Percentiles rank a stretch among this genome's conserved stretches.
phyloP scores from a whole-genome alignment of 2,329 filamentous ascomycete species.

The Botrytis deweyae region DNA sequence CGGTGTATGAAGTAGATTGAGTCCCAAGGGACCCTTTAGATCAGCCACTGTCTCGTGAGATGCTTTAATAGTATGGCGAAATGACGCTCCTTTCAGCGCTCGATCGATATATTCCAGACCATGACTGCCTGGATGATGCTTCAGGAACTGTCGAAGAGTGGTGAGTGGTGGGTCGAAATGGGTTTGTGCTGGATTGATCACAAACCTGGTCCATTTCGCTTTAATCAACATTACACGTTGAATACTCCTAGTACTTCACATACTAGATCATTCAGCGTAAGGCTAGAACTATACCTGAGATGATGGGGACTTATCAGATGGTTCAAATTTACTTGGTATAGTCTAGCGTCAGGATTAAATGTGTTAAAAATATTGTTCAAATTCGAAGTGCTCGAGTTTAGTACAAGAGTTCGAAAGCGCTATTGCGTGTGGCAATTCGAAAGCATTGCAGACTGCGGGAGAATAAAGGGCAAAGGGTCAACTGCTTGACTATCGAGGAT shows the following conservation, averaged over 20 bases:
- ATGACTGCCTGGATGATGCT: background rate
- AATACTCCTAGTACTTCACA: background rate
- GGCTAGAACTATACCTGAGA: background rate
- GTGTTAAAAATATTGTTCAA: too few relatives aligned
- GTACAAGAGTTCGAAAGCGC: too few relatives aligned
- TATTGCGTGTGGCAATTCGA: background rate
- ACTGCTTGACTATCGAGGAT: background rate
- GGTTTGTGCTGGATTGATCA: background rate
- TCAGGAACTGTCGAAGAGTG: background rate
- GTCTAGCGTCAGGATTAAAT: too few relatives aligned
- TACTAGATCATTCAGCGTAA: background rate
- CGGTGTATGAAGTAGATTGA: slow-evolving; percentile 26
- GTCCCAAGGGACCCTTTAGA: slow-evolving; percentile 27
- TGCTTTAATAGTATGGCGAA: background rate
- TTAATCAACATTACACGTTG: background rate
- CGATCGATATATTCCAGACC: background rate
- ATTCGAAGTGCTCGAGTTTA: background rate
- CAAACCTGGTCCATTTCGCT: background rate
- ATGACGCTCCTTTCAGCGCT: background rate
- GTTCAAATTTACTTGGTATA: background rate
- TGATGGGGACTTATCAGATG: fast-evolving
- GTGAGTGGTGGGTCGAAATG: background rate
- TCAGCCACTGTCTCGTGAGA: background rate
- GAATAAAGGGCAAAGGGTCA: fast-evolving
- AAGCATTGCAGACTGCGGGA: background rate